Evolutionary conservation across 345 rosid species (phyloP), one percentile per base, ranked within the genome.

Genomic region (Aquilaria malaccensis): DNA sequence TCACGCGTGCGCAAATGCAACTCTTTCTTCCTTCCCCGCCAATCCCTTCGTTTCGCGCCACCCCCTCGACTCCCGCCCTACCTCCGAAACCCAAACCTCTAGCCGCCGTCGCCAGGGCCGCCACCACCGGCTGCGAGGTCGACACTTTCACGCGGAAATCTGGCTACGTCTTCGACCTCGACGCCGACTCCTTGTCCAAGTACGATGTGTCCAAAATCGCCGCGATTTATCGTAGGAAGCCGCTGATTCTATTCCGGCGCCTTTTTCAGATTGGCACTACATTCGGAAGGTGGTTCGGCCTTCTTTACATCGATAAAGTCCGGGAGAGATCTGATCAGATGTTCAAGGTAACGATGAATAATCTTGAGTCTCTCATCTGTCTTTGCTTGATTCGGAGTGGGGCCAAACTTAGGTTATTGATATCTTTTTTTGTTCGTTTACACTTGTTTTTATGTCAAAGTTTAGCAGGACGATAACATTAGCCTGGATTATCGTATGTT

Each of bases 71-170:
- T 63, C 58, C 5, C 31, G 37, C 63, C 12, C 61, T 29, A 14
- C 22, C 49, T 11, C 48, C 49, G 10, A 59, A 62, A n/a, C 59
- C 69, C 10, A 61, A 60, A 13, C 59, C 37, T 22, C 68, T 49
- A 53, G 7, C 59, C 63, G 22, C 64, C 68, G 50, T 63, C 67
- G 31, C 52, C 70, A 58, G 76, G 69, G 7, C 73, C 55, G 66
- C 49, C 48, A 59, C 47, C 73, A 30, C 77, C 70, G 45, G 73
- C 71, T n/a, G 51, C 64, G 86, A 81, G 45, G 77, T 70, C 9
- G 97, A 92, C 69, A 61, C 84, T 53, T 92, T 92, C 73, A 92
- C 97, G 15, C 69, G 77, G 69, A 89, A 87, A 71, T 93, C 98
- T 11, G 92, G 98, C 58, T 89, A 93, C 74, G 56, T 89, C 50